Evolutionary conservation across 768 basidiomycete species (phyloP).

Genomic region (Chalciporus chontae): DNA sequence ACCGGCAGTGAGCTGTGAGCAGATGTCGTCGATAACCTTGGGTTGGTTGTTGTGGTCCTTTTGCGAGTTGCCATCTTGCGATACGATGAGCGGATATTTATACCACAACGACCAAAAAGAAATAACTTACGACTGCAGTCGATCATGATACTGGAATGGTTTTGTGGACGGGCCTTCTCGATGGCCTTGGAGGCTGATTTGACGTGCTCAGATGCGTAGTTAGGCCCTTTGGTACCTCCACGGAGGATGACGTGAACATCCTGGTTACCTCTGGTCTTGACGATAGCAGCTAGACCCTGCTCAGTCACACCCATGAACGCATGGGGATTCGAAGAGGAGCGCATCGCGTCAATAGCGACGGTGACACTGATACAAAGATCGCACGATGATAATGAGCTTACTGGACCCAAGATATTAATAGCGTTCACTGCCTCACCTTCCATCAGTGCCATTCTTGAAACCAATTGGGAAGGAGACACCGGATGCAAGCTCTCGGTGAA

Average conservation of each 20-base stretch:
- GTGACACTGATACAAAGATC: slow-evolving; percentile 45
- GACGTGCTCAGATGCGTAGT: slow-evolving; percentile 76
- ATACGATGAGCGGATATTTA: background rate
- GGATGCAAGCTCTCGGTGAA: slow-evolving; percentile 94
- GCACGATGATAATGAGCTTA: background rate
- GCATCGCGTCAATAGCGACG: slow-evolving; percentile 97
- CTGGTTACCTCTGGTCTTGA: slow-evolving; percentile 79
- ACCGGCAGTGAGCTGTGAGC: slow-evolving; percentile 70
- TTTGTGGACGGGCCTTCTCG: slow-evolving; percentile 53
- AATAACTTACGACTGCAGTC: slow-evolving; percentile 71
- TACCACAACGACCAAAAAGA: background rate
- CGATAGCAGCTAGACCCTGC: slow-evolving; percentile 90
- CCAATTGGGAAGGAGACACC: slow-evolving; percentile 97
- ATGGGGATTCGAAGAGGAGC: slow-evolving; percentile 85
- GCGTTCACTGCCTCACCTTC: slow-evolving; percentile 44
- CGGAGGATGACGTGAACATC: slow-evolving; percentile 97
- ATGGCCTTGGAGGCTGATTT: slow-evolving; percentile 58
- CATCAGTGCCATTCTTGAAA: slow-evolving; percentile 99
- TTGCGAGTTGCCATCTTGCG: slow-evolving; percentile 86
- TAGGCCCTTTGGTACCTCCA: slow-evolving; percentile 88
- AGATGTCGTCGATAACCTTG: slow-evolving; percentile 68
- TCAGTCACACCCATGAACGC: slow-evolving; percentile 94
- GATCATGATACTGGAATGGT: slow-evolving; percentile 75
- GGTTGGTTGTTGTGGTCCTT: slow-evolving; percentile 95
- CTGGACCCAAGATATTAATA: background rate